These are phyloP conservation scores for Inosperma sp. DNA, from an alignment of 768 basidiomycete genomes.

Conservation along the genomic window DNA sequence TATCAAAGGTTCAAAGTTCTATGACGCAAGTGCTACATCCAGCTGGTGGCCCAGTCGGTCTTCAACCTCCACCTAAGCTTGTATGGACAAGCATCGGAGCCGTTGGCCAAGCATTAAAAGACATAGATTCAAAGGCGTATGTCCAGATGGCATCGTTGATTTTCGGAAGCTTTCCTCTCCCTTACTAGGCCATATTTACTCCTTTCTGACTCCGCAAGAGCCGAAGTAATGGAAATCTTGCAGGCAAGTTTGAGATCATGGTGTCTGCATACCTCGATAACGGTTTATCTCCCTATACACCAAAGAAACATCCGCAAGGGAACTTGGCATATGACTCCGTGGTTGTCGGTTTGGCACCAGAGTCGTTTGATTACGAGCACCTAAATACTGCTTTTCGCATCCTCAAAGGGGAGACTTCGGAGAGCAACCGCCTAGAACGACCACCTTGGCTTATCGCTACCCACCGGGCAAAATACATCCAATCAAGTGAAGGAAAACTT, in stretches of 20 bases:
- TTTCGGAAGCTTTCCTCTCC: neutral
- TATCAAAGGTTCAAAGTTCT: slow-evolving; percentile 18
- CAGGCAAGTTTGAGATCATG: neutral
- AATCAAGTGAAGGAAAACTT: slow-evolving; percentile 40
- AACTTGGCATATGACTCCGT: slow-evolving; percentile 58
- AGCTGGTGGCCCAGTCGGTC: neutral
- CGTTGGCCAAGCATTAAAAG: slow-evolving; percentile 41
- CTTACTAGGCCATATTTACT: slow-evolving; percentile 49
- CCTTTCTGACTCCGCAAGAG: slow-evolving; percentile 45
- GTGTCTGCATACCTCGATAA: neutral
- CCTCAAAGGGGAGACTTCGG: slow-evolving; percentile 40
- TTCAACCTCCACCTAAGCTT: neutral
- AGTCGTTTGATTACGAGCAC: slow-evolving; percentile 44
- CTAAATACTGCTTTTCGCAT: slow-evolving; percentile 68
- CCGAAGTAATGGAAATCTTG: slow-evolving; percentile 33
- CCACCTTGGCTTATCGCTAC: slow-evolving; percentile 48
- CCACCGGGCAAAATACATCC: slow-evolving; percentile 52
- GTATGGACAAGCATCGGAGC: slow-evolving; percentile 65
- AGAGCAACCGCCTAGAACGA: neutral
- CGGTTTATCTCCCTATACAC: neutral
- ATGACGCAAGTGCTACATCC: neutral
- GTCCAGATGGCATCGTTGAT: slow-evolving; percentile 7
- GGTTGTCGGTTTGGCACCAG: slow-evolving; percentile 58
- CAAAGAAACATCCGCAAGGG: too few species aligned
- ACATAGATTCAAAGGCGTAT: slow-evolving; percentile 40